Evolutionary conservation across 1,284 basidiomycete genomes (phyloP), one percentile per base, ranked within the genome.

Genomic region (Fomitopsis schrenkii): DNA sequence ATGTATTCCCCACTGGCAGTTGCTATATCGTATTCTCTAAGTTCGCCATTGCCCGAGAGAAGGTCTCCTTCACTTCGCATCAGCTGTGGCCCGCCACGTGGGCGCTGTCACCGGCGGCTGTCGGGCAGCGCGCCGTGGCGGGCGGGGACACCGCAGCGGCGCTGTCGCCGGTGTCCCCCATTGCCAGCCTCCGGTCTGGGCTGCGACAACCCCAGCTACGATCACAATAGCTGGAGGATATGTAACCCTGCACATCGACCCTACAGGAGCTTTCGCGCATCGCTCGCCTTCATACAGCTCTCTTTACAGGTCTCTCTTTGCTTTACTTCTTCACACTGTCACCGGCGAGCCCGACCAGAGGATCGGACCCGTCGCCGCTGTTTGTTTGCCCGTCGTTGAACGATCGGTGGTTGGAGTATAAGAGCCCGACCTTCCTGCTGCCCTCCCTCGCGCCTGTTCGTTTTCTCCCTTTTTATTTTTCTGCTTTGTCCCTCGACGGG

Each of bases 401-500:
- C 57, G 44, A 61, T 41, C 53, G 55, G 48, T 56, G 52, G 61
- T 56, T 57, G 60, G 56, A 35, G 57, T 61, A 62, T 68, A 67
- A 68, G 66, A 54, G 35, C 52, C 52, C 52, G 58, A 58, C 22
- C 55, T 42, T 60, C 42, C 50, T 50, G 22, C n/a, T 22, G 36
- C 17, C 42, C 26, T 61, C 52, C 44, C 64, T 46, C 30, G 59
- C 60, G 61, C 54, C 59, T 53, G 64, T 65, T 64, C 59, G 35
- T 52, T 62, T 65, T 38, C 15, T 61, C 9, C 58, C 63, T 64
- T 60, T 61, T 66, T 64, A 22, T 65, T 15, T 55, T 59, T 60
- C 61, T 46, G 63, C 68, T 66, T 67, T 68, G 66, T 66, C 67
- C 68, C 68, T 70, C 67, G 68, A 70, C 62, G 68, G 68, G 68